Base-by-base conservation (phyloP, 768 basidiomycete genomes). In the Trametes villosa region DNA sequence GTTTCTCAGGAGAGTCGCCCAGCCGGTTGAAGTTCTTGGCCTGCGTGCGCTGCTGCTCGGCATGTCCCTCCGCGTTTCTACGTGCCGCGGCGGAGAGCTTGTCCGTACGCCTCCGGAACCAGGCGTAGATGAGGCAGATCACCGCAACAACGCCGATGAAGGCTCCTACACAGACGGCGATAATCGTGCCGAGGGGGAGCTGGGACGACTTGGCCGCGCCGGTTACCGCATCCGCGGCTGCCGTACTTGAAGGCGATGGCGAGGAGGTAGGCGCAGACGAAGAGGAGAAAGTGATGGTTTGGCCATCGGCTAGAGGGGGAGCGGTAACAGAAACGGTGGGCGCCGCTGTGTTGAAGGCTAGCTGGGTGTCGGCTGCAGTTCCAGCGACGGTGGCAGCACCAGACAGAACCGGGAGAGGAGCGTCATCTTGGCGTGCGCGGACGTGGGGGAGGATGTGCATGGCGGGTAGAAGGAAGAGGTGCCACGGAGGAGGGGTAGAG, bases 151-250 rank as follows among this genome's bases (percentile, higher is more conserved):
- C 82, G 38, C 81, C 81, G 20, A 69, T 30, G 65, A 89, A 79
- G 26, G 86, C 84, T 4, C 81, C 88, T 1, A 88, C 75, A 63
- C 88, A 90, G 22, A 81, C 80, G 4, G 81, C 88, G 33, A 91
- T 76, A 33, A 88, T 87, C 6, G 85, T 82, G 58, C 79, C 76
- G 1, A 78, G 36, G 0, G 78, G 57, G 12, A 67, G 51, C 30
- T 57, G 41, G 26, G 59, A 59, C 29, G 42, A 26, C 34, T 53
- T 59, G 9, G 60, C 45, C n/a, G 63, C 31, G 11, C 59, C 22
- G 11, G 48, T 27, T 6, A 63, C 30, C 20, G 65, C 34, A 29
- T 40, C 47, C 8, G 55, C 34, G 8, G 49, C 49, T 0, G 53
- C 46, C 12, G 59, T 13, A 11, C 20, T 13, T 6, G 60, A 41